These are phyloP conservation scores for Ophiostoma australiae DNA, from an alignment of 2,329 filamentous ascomycete species.

Conservation along the genomic window DNA sequence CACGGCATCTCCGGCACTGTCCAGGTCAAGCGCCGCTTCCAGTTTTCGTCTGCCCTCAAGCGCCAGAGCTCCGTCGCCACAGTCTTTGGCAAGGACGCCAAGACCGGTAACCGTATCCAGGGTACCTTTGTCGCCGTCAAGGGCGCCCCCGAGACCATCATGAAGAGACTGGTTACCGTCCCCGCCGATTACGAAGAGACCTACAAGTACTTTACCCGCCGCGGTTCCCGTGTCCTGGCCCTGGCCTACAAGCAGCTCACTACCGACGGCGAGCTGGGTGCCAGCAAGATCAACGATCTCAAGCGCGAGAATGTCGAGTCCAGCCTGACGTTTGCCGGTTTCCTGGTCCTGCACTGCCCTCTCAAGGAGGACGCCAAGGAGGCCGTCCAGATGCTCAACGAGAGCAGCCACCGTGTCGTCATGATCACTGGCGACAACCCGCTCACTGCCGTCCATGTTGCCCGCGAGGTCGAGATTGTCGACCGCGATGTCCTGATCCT, in stretches of 20 bases:
- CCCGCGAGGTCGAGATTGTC: conserved; percentile 92
- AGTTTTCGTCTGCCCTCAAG: conserved; percentile 95
- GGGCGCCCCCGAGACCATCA: conserved; percentile 94
- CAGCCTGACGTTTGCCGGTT: conserved; percentile 83
- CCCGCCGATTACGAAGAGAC: conserved; percentile 94
- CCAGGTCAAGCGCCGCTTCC: conserved; percentile 93
- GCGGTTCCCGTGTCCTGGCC: conserved; percentile 88
- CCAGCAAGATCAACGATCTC: conserved; percentile 83
- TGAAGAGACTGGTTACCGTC: conserved; percentile 79
- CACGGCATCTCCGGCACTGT: conserved; percentile 65
- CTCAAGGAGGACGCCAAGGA: conserved; percentile 94
- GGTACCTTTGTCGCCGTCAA: conserved; percentile 94
- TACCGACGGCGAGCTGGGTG: conserved; percentile 72
- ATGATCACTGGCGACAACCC: conserved; percentile 99
- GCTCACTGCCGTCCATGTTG: conserved; percentile 91
- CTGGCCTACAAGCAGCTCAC: conserved; percentile 91
- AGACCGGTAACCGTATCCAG: conserved; percentile 68
- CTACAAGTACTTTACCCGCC: conserved; percentile 95
- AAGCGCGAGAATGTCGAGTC: conserved; percentile 89
- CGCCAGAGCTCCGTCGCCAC: conserved; percentile 92
- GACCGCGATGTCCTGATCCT: conserved; percentile 92
- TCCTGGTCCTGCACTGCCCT: conserved; percentile 90
- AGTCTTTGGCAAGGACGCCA: conserved; percentile 65
- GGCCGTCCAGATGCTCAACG: conserved; percentile 93
- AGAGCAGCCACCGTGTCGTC: conserved; percentile 95